Percentiles rank a stretch among this genome's conserved stretches.
Conservation (phyloP, 441 rosid species). For the Arabidopsis hybrid region DNA sequence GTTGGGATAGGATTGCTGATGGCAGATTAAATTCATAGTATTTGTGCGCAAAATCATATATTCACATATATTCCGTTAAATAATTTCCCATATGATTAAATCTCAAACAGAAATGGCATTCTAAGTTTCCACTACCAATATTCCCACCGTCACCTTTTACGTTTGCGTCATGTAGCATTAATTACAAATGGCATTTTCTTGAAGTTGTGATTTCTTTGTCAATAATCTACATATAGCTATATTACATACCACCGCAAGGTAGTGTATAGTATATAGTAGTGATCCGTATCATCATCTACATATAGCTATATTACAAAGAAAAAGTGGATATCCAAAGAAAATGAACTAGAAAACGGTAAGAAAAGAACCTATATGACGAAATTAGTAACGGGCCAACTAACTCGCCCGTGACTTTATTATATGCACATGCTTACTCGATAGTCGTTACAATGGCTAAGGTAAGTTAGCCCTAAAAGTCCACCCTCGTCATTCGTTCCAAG, state of each 20-base stretch:
- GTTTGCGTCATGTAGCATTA: not conserved
- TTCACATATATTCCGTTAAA: not conserved
- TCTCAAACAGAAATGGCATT: not conserved
- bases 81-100: not conserved
- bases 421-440: slow-evolving; percentile 21
- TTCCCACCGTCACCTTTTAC: not conserved
- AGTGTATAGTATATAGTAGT: not conserved
- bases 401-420: slow-evolving; percentile 25
- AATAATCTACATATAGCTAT: not conserved
- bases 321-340: not conserved
- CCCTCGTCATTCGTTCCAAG: slow-evolving; percentile 12
- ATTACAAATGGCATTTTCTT: slow-evolving; percentile 15
- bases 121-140: not conserved
- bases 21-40: not conserved
- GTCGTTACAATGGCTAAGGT: slow-evolving; percentile 15
- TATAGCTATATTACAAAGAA: not conserved
- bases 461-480: slow-evolving; percentile 17
- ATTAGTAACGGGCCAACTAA: slow-evolving; percentile 2
- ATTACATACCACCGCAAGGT: slow-evolving; percentile 1
- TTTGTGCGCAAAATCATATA: not conserved
- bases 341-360: not conserved
- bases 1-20: not conserved
- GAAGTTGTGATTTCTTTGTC: not conserved
- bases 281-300: not conserved
- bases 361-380: slow-evolving; percentile 2